phyloP scores from a whole-genome alignment of 176 grass and related monocot species.

The Eleusine coracana region DNA sequence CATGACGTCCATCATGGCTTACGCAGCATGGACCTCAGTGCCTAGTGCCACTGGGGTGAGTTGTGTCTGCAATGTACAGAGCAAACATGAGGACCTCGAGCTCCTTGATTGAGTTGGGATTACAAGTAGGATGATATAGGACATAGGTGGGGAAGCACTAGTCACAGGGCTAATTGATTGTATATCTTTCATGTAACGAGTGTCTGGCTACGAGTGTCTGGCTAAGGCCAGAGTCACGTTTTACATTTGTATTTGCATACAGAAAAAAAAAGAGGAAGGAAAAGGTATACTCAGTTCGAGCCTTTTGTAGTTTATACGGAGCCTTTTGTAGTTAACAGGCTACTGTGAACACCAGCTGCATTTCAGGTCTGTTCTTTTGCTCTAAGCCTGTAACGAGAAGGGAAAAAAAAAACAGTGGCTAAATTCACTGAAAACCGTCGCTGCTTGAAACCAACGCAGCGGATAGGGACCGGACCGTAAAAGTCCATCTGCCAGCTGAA shows the following conservation, averaged over 20 bases:
- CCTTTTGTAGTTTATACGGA: not conserved
- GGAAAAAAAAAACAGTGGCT: no score
- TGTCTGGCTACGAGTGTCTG: constrained; percentile 38
- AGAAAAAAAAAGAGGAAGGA: constrained; percentile 3
- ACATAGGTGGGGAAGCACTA: constrained; percentile 37
- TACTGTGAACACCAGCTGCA: not conserved
- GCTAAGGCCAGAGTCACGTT: constrained; percentile 36
- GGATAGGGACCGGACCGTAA: no score
- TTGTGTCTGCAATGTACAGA: constrained; percentile 37
- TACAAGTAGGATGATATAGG: constrained; percentile 44
- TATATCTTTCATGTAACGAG: constrained; percentile 45
- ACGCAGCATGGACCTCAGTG: not conserved
- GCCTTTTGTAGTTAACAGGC: not conserved
- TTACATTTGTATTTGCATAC: constrained; percentile 30
- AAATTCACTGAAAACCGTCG: no score
- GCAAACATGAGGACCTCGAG: constrained; percentile 27
- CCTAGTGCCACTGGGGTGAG: not conserved
- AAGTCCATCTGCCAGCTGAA: no score
- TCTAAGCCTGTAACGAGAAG: no score
- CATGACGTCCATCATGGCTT: constrained; percentile 10
- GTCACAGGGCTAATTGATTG: constrained; percentile 46
- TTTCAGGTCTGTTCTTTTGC: not conserved
- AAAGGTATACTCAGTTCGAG: constrained; percentile 1
- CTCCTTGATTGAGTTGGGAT: constrained; percentile 35
- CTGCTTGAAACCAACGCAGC: no score